These are phyloP conservation scores for Lipomyces yamanashiensis DNA, from an alignment of 805 yeast genomes.

Conservation along the genomic window DNA sequence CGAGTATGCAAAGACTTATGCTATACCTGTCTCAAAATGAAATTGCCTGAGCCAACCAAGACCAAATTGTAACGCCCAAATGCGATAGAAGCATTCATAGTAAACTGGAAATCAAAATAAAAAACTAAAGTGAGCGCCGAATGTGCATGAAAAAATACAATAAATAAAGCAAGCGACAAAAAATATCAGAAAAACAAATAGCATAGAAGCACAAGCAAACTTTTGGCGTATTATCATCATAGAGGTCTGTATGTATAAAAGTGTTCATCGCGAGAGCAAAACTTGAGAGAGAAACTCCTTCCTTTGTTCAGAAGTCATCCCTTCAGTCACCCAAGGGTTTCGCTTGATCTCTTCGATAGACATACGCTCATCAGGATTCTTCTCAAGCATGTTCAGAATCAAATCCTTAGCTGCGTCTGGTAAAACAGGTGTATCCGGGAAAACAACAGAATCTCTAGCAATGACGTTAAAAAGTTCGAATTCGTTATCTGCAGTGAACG, in stretches of 20 bases:
- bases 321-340: conserved; percentile 70
- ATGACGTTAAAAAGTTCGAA: conserved; percentile 85
- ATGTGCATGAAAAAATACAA: conserved; percentile 7
- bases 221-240: neutral
- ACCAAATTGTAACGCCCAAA: conserved; percentile 5
- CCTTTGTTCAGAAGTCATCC: conserved; percentile 40
- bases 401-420: conserved; percentile 55
- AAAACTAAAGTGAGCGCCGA: conserved; percentile 12
- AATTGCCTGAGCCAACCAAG: neutral
- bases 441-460: conserved; percentile 60
- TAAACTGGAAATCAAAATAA: neutral
- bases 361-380: conserved; percentile 70
- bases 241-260: neutral
- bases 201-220: too few species aligned
- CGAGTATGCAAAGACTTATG: neutral
- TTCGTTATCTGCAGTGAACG: conserved; percentile 86
- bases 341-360: conserved; percentile 71
- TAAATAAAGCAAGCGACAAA: neutral
- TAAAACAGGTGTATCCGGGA: conserved; percentile 53
- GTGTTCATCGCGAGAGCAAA: conserved; percentile 17
- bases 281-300: conserved; percentile 21
- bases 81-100: neutral
- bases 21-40: neutral
- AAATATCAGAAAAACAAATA: neutral
- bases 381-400: conserved; percentile 62